Evolutionary conservation across 495 filamentous ascomycete species (phyloP).

Genomic region (Xylaria cubensis): DNA sequence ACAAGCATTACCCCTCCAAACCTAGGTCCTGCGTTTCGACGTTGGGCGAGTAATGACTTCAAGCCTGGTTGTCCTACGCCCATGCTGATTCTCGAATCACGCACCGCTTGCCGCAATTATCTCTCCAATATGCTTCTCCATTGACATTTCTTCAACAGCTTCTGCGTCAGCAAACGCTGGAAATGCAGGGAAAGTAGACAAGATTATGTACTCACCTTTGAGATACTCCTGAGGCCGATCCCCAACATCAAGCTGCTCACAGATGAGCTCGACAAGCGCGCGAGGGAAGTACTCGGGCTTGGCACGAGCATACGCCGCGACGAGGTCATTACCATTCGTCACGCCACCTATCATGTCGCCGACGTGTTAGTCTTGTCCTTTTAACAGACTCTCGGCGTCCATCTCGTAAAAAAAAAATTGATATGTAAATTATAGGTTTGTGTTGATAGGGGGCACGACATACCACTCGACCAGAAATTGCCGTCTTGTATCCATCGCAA

Average conservation of each 20-base stretch:
- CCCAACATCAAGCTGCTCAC: constrained; percentile 58
- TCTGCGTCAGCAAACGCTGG: constrained; percentile 24
- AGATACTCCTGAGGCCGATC: constrained; percentile 54
- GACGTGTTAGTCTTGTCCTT: constrained; percentile 6
- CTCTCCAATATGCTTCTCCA: constrained; percentile 9
- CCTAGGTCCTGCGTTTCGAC: not conserved
- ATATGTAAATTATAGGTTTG: not conserved
- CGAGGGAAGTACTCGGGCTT: constrained; percentile 51
- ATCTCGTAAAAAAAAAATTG: not conserved
- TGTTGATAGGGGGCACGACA: constrained; percentile 30
- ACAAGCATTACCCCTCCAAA: not conserved
- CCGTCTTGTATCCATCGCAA: constrained; percentile 61
- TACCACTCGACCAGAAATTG: constrained; percentile 68
- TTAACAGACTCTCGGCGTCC: not conserved
- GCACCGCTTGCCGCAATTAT: not conserved
- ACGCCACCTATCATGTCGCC: constrained; percentile 56
- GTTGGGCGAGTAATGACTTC: not conserved
- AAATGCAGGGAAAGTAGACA: not conserved
- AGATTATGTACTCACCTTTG: constrained; percentile 30
- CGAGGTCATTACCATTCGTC: constrained; percentile 69
- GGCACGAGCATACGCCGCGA: constrained; percentile 59
- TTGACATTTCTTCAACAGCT: not conserved
- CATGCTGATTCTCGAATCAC: not conserved
- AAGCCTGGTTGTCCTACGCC: not conserved
- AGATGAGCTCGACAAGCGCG: constrained; percentile 54